Evolutionary conservation across 495 filamentous ascomycete species (phyloP).

Genomic region (Penicillium mononematosum): DNA sequence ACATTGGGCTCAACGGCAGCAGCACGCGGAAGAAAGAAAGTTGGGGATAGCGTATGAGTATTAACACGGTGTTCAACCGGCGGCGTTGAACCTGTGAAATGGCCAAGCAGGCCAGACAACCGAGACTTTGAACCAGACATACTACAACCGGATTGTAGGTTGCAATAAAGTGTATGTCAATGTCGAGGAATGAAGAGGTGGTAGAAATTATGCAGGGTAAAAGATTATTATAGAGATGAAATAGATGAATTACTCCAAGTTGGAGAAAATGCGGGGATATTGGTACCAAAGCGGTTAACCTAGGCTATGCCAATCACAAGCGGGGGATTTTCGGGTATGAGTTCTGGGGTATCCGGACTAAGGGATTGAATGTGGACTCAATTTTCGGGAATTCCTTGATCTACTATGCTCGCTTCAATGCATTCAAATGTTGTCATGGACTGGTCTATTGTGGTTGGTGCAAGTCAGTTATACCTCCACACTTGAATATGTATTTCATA

Average conservation of each 20-base stretch:
- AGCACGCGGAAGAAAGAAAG: slow-evolving; percentile 83
- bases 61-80: slow-evolving; percentile 55
- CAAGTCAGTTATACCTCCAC: no score
- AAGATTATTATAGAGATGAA: background rate
- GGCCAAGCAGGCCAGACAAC: slow-evolving; percentile 63
- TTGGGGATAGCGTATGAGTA: slow-evolving; percentile 81
- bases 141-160: background rate
- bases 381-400: background rate
- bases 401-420: background rate
- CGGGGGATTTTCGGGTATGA: slow-evolving; percentile 10
- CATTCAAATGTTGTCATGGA: background rate
- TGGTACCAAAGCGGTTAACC: slow-evolving; percentile 17
- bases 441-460: background rate
- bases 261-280: slow-evolving; percentile 32
- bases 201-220: background rate
- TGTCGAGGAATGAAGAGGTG: background rate
- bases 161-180: background rate
- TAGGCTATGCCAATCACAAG: slow-evolving; percentile 22
- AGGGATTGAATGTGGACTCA: slow-evolving; percentile 2
- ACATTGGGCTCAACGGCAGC: slow-evolving; percentile 87
- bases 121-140: slow-evolving; percentile 59
- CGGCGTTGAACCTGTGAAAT: slow-evolving; percentile 44
- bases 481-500: no score
- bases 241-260: slow-evolving; percentile 1
- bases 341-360: slow-evolving; percentile 2